Base-by-base conservation (phyloP, 306 rosid genomes). In the Datisca glomerata region DNA sequence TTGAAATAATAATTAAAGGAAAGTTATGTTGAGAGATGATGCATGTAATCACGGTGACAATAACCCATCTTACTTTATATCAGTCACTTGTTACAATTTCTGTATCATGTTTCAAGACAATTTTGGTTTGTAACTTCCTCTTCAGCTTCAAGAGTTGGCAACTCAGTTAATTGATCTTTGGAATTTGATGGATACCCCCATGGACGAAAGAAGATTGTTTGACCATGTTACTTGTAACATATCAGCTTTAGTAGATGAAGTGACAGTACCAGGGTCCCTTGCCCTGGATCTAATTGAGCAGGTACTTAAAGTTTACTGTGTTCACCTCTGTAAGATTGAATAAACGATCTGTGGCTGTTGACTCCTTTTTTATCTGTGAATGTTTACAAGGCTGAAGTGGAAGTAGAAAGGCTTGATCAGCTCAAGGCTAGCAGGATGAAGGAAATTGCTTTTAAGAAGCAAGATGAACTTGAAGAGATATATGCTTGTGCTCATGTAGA, bases 61-160 rank as follows among this genome's bases (percentile, higher is more conserved):
- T n/a, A n/a, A n/a, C n/a, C n/a, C n/a, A n/a, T n/a, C n/a, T n/a
- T n/a, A n/a, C n/a, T n/a, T n/a, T n/a, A n/a, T n/a, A n/a, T n/a
- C n/a, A n/a, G n/a, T n/a, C n/a, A n/a, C n/a, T n/a, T n/a, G n/a
- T n/a, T n/a, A n/a, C n/a, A n/a, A n/a, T n/a, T n/a, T n/a, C n/a
- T n/a, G n/a, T n/a, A n/a, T n/a, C n/a, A n/a, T n/a, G n/a, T n/a
- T n/a, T n/a, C n/a, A n/a, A n/a, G n/a, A n/a, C n/a, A n/a, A n/a
- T n/a, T n/a, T n/a, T n/a, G n/a, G n/a, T n/a, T n/a, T n/a, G n/a
- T 40, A 47, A 36, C 53, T 40, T 38, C 24, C 46, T 64, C 27
- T 47, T 60, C 81, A 85, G 96, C 96, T 85, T 57, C 96, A 85
- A 78, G 85, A 85, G 59, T 65, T 76, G 24, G 93, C 96, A 45